Evolutionary conservation across 176 grass and related monocot species (phyloP), one percentile per base, ranked within the genome.

Genomic region (Lolium rigidum): DNA sequence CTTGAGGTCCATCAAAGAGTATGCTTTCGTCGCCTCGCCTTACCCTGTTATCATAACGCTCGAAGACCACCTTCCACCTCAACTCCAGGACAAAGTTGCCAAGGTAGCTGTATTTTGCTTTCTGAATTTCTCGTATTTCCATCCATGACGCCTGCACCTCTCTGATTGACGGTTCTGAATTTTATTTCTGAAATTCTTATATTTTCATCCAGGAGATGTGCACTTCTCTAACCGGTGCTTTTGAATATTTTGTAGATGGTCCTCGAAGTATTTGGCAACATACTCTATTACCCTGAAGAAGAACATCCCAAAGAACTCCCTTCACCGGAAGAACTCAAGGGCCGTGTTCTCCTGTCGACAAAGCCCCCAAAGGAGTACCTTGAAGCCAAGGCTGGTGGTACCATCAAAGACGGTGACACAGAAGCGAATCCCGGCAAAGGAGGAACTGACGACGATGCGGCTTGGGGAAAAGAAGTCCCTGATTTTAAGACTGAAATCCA

Each of bases 41-140:
- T 98, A 92, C 71, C 97, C 97, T 77, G 97, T 98, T 44, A 94
- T 98, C 81, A 96, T 98, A 39, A 98, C 97, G 2, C 90, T 98
- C 1, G 97, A 98, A 80, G 97, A 98, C 72, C 97, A 98, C 55
- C 92, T 98, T 66, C 69, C 97, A 57, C 68, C 88, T 70, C 72
- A 94, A 61, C 97, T 98, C 74, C 97, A 98, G 85, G 94, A 86
- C 13, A 96, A 96, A 95, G 97, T 95, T 67, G 95, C 95, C 22
- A 88, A 95, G 93, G 95, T 98, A 84, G 2, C 18, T 73, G 0
- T 46, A 16, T 0, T 72, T 44, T 57, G 24, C 7, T 44, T 38
- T 7, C 43, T 26, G 8, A 39, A 51, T 14, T n/a, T 20, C 10
- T 2, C 41, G 26, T 1, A 18, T 85, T 21, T 21, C 13, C 38